These are phyloP conservation scores for Strobilomyces echinocephalus DNA, from an alignment of 768 basidiomycete genomes.

Conservation along the genomic window DNA sequence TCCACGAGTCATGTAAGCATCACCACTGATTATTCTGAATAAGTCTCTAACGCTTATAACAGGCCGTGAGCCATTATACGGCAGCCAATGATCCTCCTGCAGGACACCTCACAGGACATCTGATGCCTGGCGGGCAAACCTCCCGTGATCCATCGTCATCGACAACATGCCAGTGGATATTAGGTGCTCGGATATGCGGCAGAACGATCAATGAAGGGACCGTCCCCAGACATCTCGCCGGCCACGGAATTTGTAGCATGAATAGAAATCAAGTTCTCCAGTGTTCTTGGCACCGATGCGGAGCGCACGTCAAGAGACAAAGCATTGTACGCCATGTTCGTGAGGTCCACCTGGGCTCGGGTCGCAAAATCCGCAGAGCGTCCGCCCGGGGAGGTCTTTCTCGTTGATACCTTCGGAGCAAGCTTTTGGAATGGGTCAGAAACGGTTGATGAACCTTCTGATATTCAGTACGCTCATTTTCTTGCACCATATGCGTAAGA, in stretches of 20 bases:
- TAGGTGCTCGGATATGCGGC: not conserved
- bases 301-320: not conserved
- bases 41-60: not conserved
- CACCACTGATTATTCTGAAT: not conserved
- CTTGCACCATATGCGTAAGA: not conserved
- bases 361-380: not conserved
- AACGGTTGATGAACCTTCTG: not conserved
- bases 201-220: not conserved
- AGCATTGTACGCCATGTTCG: slow-evolving; percentile 10
- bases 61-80: not conserved
- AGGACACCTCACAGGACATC: not conserved
- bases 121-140: not conserved
- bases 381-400: not conserved
- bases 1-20: slow-evolving; percentile 3
- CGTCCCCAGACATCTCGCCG: slow-evolving; percentile 8
- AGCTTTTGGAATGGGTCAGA: not conserved
- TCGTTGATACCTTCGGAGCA: not conserved
- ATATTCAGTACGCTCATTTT: not conserved
- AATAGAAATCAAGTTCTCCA: not conserved
- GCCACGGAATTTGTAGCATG: slow-evolving; percentile 10
- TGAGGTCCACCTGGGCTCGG: slow-evolving; percentile 14
- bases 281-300: slow-evolving; percentile 13
- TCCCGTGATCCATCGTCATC: not conserved
- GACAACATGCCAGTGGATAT: slow-evolving; percentile 1
- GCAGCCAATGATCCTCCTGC: too few relatives aligned